Evolutionary conservation across 2,329 filamentous ascomycete species (phyloP), one percentile per base, ranked within the genome.

Genomic region (Colletotrichum sp.): DNA sequence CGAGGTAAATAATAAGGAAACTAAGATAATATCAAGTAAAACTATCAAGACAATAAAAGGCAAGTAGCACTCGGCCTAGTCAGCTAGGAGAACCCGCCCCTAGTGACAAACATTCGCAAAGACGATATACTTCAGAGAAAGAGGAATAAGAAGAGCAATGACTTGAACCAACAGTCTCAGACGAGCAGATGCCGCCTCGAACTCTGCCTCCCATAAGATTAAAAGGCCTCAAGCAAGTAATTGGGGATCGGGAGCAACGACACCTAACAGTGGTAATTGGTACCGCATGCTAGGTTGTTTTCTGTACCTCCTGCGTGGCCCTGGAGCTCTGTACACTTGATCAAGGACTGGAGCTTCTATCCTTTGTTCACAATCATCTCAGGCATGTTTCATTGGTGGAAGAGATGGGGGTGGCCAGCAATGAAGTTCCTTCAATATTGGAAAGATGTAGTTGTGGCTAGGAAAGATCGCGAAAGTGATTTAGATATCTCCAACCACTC

Each of bases 201-300:
- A 3, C 3, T 44, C 8, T 44, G 39, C 3, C 11, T 44, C 39
- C 2, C 19, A 44, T 11, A 1, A 0, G 8, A 44, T 44, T 44
- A 2, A 6, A 19, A 5, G 5, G 16, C 8, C 5, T 4, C 1
- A n/a, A 5, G 16, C 16, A 11, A n/a, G 19, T n/a, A 3, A 11
- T 44, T n/a, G 39, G 39, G 16, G 39, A 6, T 4, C 6, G 39
- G 39, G 8, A 19, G 8, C 39, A 44, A n/a, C 39, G 9, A 44
- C 19, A 19, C n/a, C 39, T 44, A n/a, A 6, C 8, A n/a, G 16
- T 44, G 16, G 5, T 16, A n/a, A n/a, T n/a, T n/a, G 39, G 39
- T 11, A 19, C 39, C 16, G 39, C 39, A 44, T 19, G 39, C 39
- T 44, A 44, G 39, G 39, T 44, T n/a, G 19, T 11, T 44, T 44